Base-by-base conservation (phyloP, 169 alveolate genomes). In the Plasmodium sp. region DNA sequence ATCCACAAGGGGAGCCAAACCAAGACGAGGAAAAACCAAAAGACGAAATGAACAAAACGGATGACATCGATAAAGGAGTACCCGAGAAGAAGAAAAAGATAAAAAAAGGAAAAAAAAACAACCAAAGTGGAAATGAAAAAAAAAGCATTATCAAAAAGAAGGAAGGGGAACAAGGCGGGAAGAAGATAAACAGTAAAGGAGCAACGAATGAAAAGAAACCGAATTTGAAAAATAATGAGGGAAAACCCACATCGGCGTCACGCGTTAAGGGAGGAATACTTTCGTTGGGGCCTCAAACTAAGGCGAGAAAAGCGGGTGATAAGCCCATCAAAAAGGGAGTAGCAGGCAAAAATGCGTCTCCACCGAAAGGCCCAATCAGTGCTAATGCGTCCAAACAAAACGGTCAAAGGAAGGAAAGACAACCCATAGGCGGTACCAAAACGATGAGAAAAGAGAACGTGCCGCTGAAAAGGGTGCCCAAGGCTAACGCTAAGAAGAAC, bases 331-430 rank as follows among this genome's bases (percentile, higher is more conserved):
- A 39, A 67, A 71, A 27, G 36, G 73, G 71, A 34, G 33, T 39
- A 84, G 12, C 16, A 41, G 56, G 36, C 7, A 82, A 14, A 27
- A 27, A 54, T 0, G 14, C 0, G 3, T 22, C 71, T 34, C 22
- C 56, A n/a, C 58, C 83, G 12, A 84, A 71, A 84, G 48, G 54
- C 45, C 56, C n/a, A 10, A 84, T 62, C 45, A 72, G 22, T 72
- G 34, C 22, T 12, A 27, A 1, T 73, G 5, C 83, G 12, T 71
- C 33, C 51, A 73, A 73, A 34, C 51, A 41, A 71, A 84, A 41
- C 51, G 77, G 45, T 22, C 10, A 71, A 16, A 84, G 9, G 71
- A 72, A 84, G 34, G 71, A 84, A 31, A 58, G 18, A 83, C 71
- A 54, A 54, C 22, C 39, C 36, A 84, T 34, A 54, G 92, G 36